Evolutionary conservation across 1,139 yeast species (phyloP).

Genomic region (Magnusiomyces sp.): DNA sequence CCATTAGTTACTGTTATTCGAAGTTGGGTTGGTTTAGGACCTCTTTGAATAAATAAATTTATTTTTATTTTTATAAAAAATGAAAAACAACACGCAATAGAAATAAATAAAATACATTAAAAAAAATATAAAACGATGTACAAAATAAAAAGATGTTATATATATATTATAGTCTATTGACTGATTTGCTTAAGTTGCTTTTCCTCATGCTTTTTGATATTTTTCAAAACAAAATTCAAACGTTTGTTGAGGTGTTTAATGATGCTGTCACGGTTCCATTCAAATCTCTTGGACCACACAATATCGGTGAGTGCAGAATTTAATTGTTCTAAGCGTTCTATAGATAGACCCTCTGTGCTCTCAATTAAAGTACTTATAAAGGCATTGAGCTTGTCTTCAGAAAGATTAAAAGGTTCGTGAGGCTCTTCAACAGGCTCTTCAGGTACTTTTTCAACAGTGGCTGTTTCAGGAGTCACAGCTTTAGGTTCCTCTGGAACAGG

Average conservation of each 20-base stretch:
- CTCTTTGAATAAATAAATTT: too few relatives aligned
- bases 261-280: constrained; percentile 53
- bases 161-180: background rate
- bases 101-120: background rate
- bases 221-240: constrained; percentile 14
- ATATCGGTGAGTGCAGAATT: constrained; percentile 67
- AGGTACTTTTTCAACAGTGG: constrained; percentile 1
- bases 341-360: constrained; percentile 42
- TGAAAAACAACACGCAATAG: background rate
- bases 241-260: constrained; percentile 18
- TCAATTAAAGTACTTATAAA: constrained; percentile 31
- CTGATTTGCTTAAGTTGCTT: constrained; percentile 7
- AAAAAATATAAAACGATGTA: background rate
- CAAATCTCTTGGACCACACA: constrained; percentile 60
- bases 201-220: constrained; percentile 8
- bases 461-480: constrained; percentile 6
- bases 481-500: constrained; percentile 16
- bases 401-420: constrained; percentile 21
- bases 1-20: constrained; percentile 37
- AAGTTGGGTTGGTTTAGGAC: constrained; percentile 27
- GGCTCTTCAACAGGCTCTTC: background rate
- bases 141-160: background rate
- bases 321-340: constrained; percentile 67
- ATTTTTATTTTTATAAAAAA: too few relatives aligned
- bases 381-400: constrained; percentile 26